phyloP scores from a whole-genome alignment of 2,329 filamentous ascomycete species.

The Sporothrix humicola region DNA sequence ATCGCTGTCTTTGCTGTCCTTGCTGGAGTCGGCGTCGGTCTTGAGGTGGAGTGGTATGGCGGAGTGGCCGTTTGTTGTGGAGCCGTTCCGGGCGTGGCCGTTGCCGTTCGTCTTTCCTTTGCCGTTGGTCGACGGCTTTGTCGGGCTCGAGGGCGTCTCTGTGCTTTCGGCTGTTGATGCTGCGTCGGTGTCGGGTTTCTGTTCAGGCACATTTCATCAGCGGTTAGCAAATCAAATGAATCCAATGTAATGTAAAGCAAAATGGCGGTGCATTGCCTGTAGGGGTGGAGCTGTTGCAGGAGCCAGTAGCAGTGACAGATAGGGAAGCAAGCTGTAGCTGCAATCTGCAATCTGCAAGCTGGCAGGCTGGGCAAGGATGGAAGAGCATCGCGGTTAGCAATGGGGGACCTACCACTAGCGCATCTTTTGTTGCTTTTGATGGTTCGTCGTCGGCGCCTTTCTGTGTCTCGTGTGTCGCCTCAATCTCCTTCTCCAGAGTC shows the following conservation, averaged over 20 bases:
- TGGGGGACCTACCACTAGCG: slow-evolving; percentile 26
- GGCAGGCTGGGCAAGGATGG: neutral
- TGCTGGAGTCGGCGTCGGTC: slow-evolving; percentile 36
- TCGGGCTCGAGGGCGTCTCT: slow-evolving; percentile 38
- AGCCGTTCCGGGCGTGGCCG: slow-evolving; percentile 6
- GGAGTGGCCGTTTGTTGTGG: slow-evolving; percentile 32
- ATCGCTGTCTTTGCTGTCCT: slow-evolving; percentile 49
- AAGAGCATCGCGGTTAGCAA: neutral
- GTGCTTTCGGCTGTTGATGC: slow-evolving; percentile 19
- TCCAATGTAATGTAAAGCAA: neutral
- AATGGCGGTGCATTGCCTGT: neutral
- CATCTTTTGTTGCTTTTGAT: slow-evolving; percentile 25
- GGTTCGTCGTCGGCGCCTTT: slow-evolving; percentile 37
- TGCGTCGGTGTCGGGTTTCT: slow-evolving; percentile 32
- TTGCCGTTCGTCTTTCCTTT: neutral
- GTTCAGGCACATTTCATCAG: slow-evolving; percentile 28
- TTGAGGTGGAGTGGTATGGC: slow-evolving; percentile 14
- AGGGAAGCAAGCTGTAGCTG: neutral
- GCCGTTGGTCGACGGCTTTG: slow-evolving; percentile 25
- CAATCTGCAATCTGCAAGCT: too few relatives aligned
- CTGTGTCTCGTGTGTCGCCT: slow-evolving; percentile 30
- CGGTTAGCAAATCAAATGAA: slow-evolving; percentile 10
- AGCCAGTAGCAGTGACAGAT: neutral
- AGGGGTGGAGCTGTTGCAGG: neutral
- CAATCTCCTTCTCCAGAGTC: neutral